phyloP scores from a whole-genome alignment of 73 alveolate genomes.

The Uronychia setigera region DNA sequence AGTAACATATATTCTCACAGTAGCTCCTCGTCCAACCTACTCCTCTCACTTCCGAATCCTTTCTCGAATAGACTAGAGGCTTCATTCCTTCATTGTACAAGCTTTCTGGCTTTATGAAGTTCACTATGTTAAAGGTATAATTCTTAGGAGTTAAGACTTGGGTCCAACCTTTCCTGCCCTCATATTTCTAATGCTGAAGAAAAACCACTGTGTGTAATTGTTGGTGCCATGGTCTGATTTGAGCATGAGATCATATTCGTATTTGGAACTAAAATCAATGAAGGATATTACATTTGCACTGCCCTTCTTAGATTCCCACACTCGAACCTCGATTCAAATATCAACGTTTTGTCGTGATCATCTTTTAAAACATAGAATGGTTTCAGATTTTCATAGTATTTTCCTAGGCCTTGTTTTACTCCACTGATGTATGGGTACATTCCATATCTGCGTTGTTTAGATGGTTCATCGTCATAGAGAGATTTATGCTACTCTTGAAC shows the following conservation, averaged over 20 bases:
- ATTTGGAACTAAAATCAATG: slow-evolving; percentile 51
- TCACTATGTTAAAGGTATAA: slow-evolving; percentile 95
- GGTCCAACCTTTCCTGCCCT: slow-evolving; percentile 72
- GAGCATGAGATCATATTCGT: slow-evolving; percentile 96
- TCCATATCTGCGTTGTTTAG: not conserved
- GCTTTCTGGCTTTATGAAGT: slow-evolving; percentile 72
- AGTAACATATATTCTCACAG: slow-evolving; percentile 16
- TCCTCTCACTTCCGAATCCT: slow-evolving; percentile 37
- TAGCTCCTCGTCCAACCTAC: slow-evolving; percentile 30
- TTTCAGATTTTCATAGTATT: slow-evolving; percentile 38
- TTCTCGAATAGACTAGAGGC: slow-evolving; percentile 71
- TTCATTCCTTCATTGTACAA: slow-evolving; percentile 85
- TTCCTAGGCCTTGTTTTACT: slow-evolving; percentile 6
- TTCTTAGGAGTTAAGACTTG: slow-evolving; percentile 19
- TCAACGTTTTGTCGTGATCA: slow-evolving; percentile 85
- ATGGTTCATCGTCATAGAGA: not conserved
- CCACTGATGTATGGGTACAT: not conserved
- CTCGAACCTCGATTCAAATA: slow-evolving; percentile 98
- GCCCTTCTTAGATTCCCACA: slow-evolving; percentile 97
- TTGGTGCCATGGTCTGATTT: slow-evolving; percentile 87
- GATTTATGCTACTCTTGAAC: not conserved
- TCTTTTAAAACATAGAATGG: slow-evolving; percentile 75
- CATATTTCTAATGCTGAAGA: slow-evolving; percentile 94
- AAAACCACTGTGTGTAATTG: slow-evolving; percentile 97
- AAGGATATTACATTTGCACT: slow-evolving; percentile 36